Evolutionary conservation across 768 basidiomycete genomes (phyloP).

Genomic region (Tylopilus plumbeoviolaceoides): DNA sequence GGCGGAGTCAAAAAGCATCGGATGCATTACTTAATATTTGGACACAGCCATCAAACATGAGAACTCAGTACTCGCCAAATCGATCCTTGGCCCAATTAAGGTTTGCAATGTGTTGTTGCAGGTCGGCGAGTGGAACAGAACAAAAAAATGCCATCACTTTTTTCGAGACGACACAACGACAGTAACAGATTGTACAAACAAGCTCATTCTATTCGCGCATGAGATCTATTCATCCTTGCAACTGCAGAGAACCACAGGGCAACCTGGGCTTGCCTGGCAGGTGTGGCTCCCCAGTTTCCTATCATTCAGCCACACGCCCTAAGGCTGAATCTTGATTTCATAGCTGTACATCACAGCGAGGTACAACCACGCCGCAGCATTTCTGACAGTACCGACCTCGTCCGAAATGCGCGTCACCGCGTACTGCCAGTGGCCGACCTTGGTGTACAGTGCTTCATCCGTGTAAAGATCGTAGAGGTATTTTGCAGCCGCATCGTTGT

Average conservation of each 20-base stretch:
- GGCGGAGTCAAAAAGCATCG: neutral
- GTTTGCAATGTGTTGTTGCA: too few species aligned
- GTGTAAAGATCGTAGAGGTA: too few species aligned
- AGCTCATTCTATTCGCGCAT: neutral
- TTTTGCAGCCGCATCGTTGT: too few species aligned
- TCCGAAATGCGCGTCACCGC: constrained; percentile 77
- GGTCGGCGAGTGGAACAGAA: too few species aligned
- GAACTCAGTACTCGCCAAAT: neutral
- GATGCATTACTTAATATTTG: too few species aligned
- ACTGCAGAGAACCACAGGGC: constrained; percentile 56
- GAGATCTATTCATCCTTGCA: constrained; percentile 33
- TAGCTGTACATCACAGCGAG: too few species aligned
- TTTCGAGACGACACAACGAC: neutral
- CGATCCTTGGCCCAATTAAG: too few species aligned
- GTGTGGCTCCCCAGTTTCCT: constrained; percentile 73
- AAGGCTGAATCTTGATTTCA: constrained; percentile 72
- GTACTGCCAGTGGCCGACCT: constrained; percentile 61
- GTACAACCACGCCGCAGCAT: too few species aligned
- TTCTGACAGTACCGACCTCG: too few species aligned
- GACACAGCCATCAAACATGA: neutral
- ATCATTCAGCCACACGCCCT: constrained; percentile 85
- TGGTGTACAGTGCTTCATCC: too few species aligned
- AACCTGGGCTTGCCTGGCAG: constrained; percentile 63
- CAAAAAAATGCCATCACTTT: too few species aligned
- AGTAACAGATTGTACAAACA: constrained; percentile 6